These are phyloP conservation scores for Cordyceps militaris DNA, from an alignment of 2,329 filamentous ascomycete species.

Conservation along the genomic window DNA sequence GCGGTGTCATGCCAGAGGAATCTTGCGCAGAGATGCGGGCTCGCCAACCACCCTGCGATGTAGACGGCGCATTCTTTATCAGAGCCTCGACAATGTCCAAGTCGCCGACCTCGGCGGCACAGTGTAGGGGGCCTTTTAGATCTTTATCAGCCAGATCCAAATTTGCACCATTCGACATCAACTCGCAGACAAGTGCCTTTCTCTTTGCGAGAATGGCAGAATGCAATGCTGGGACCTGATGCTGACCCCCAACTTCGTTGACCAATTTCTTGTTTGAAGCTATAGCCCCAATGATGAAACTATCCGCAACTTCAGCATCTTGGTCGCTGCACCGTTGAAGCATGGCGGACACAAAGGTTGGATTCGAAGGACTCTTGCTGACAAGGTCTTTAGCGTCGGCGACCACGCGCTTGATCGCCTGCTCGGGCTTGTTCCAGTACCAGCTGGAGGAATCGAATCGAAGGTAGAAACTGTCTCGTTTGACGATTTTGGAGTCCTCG, in stretches of 20 bases:
- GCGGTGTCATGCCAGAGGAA: not conserved
- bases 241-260: not conserved
- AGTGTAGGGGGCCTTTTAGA: not conserved
- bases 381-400: not conserved
- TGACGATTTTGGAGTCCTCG: too few species aligned
- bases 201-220: not conserved
- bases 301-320: too few species aligned
- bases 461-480: too few species aligned
- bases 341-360: not conserved
- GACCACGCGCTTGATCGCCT: not conserved
- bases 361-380: not conserved
- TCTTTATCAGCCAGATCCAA: not conserved
- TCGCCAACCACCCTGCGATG: too few species aligned
- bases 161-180: not conserved
- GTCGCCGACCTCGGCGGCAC: not conserved
- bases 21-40: too few species aligned
- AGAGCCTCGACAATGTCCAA: not conserved
- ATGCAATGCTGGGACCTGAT: not conserved
- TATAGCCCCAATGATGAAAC: not conserved
- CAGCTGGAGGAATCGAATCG: too few species aligned
- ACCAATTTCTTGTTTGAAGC: not conserved
- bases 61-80: too few species aligned
- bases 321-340: not conserved
- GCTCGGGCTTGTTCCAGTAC: too few species aligned
- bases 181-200: not conserved